Evolutionary conservation across 192 early-diverging fungal species (phyloP), one percentile per base, ranked within the genome.

Genomic region (Coemansia sp.): DNA sequence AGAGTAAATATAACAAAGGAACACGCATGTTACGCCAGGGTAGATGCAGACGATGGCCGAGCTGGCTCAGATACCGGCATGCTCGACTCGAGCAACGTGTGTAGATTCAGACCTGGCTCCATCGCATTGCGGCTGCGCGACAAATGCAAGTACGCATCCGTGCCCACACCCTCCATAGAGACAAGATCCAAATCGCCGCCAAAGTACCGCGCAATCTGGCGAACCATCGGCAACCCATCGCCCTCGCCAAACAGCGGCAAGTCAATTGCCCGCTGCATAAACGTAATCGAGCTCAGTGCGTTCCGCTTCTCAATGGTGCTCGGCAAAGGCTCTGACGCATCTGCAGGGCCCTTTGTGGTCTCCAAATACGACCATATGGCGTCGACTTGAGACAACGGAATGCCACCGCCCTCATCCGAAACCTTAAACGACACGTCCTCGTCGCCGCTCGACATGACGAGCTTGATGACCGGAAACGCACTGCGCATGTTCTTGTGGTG

Each of bases 131-230:
- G 61, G 55, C 69, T 66, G 60, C 72, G 69, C 44, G 80, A 72
- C 18, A 84, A 42, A 47, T 83, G 74, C 50, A 88, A 61, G 60
- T 83, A 88, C n/a, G 80, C 68, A 40, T 87, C 85, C 1, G 84
- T 85, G 0, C 87, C 86, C 31, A 83, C 81, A 10, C 85, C 86
- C 60, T 88, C 86, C 87, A 88, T 88, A 3, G 85, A 86, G 1
- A 85, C 73, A 31, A 88, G 59, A 12, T 83, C 79, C 42, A 88
- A 57, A 34, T 87, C 87, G 21, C 87, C 87, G 24, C 86, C 87
- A 74, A 88, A 88, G 65, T 86, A 84, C 11, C 81, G 73, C 26
- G 85, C 86, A 40, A 85, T 81, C 58, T 84, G 63, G 9, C 85
- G 73, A 11, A 84, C 79, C 60, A 84, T 71, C 8, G 84, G 82